Evolutionary conservation across 2,329 filamentous ascomycete genomes (phyloP), one percentile per base, ranked within the genome.

Genomic region (Neophaeococcomyces mojaviensis): DNA sequence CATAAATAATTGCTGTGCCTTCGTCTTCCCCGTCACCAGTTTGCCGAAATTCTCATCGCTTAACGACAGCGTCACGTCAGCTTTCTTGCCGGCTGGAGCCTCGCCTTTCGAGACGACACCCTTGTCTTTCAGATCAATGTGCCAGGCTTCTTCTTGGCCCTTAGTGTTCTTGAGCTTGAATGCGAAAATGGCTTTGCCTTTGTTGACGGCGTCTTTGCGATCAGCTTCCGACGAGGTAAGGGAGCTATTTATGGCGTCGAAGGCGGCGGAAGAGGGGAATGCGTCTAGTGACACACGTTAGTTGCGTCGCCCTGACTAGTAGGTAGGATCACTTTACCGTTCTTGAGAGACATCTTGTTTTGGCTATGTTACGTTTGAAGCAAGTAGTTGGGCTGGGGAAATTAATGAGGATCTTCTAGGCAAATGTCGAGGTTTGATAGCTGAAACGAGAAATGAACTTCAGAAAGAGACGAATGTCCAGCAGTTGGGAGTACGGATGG

Each of bases 1-100:
- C 90, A 98, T 97, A 72, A 97, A 96, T 54, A 98, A 73, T 58
- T 83, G 82, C 76, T 98, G 92, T 47, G 92, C 88, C 64, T 96
- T 95, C 59, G 86, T 88, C 74, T 94, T 88, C 64, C 92, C 92
- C 31, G 74, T 62, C 45, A 94, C 82, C 55, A 98, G 78, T 64
- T 84, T 82, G 55, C 72, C 79, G 63, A 98, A 98, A 69, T 97
- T 88, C 48, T 79, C 78, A 53, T 98, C 92, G 49, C 82, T 86
- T 56, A 97, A 78, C 4, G 76, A 67, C 37, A 97, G 78, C n/a
- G 87, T 94, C 49, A 97, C 90, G 64, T 82, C 87, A 33, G 90
- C 82, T 73, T 96, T 95, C 57, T 78, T 78, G 58, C 84, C 84
- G 45, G 67, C 65, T 10, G 80, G 79, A 26, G 77, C 77, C 20